Base-by-base conservation (phyloP, 208 protist genomes). In the Leishmania tarentolae region DNA sequence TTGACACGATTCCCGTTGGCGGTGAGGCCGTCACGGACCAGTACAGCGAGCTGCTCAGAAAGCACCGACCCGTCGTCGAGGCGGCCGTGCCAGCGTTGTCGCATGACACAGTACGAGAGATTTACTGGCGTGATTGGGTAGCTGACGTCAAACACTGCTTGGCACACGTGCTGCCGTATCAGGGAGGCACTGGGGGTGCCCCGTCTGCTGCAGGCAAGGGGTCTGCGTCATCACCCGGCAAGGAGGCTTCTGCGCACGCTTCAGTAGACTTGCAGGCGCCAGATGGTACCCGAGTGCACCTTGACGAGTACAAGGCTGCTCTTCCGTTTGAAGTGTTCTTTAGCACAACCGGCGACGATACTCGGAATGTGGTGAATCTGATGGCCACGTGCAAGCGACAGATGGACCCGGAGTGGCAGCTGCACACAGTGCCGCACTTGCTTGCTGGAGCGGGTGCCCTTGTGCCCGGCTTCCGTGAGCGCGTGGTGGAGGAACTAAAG, bases 321-420 rank as follows among this genome's bases (percentile, higher is more conserved):
- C 70, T 76, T 11, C 88, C 91, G 11, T 95, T 89, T 59, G 92
- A 97, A 42, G 31, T 95, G 13, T 89, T 94, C 37, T 97, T 97
- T 70, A 68, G 78, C 37, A 73, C 61, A 71, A 68, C 70, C 13
- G 42, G 59, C 1, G 82, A 78, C 71, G 44, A 47, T 7, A 78
- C 75, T 19, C 61, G 76, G n/a, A 88, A 59, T 56, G 81, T 95
- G 66, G 88, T 87, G 53, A 83, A 90, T 37, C 80, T 94, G 80
- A 40, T 94, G 59, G 78, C 80, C 19, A 40, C 37, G 42, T 95
- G 91, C 83, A 92, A 88, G 75, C 80, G 82, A 19, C 76, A 71
- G 21, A 75, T 95, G 40, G 92, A 97, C 72, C 89, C 93, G 8
- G 92, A 97, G 85, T 95, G 90, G 92, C 91, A 90, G 74, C 79